phyloP scores from a whole-genome alignment of 352 stramenopile species.

The Pythium aphanidermatum region DNA sequence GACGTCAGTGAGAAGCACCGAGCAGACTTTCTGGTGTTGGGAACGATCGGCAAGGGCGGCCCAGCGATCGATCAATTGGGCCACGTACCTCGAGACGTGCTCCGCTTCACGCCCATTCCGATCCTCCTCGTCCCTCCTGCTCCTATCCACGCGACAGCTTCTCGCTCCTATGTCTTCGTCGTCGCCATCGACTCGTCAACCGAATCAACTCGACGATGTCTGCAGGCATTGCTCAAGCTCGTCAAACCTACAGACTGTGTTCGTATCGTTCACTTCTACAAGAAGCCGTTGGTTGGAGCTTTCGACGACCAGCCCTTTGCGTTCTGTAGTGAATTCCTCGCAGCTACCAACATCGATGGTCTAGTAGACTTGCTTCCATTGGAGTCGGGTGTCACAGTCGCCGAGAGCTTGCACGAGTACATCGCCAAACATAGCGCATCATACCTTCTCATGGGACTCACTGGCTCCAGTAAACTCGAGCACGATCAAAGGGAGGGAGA shows the following conservation, averaged over 20 bases:
- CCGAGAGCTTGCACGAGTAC: constrained; percentile 55
- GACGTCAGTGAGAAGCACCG: constrained; percentile 17
- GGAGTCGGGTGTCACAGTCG: constrained; percentile 28
- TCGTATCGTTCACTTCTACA: constrained; percentile 58
- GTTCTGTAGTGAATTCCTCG: constrained; percentile 28
- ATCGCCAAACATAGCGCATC: constrained; percentile 27
- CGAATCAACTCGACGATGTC: constrained; percentile 20
- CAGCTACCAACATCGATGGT: constrained; percentile 22
- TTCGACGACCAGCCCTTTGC: constrained; percentile 30
- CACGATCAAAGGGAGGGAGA: neutral
- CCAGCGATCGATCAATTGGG: constrained; percentile 49
- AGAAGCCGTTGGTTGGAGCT: constrained; percentile 30
- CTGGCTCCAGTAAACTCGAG: constrained; percentile 16
- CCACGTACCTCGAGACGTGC: constrained; percentile 46
- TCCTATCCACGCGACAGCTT: constrained; percentile 37
- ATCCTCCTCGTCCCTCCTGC: constrained; percentile 39
- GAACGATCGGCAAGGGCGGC: constrained; percentile 50
- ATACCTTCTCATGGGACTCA: constrained; percentile 42
- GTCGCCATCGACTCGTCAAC: constrained; percentile 38
- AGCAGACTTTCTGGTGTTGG: constrained; percentile 48
- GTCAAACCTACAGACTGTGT: constrained; percentile 37
- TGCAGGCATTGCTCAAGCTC: constrained; percentile 51
- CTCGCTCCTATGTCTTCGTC: constrained; percentile 43
- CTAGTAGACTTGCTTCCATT: constrained; percentile 34
- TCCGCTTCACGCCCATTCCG: constrained; percentile 19